A percentile compares a stretch with the other conserved stretches of the same genome.
Conservation (phyloP, 768 basidiomycete genomes). For the Boletellus ananiceps region DNA sequence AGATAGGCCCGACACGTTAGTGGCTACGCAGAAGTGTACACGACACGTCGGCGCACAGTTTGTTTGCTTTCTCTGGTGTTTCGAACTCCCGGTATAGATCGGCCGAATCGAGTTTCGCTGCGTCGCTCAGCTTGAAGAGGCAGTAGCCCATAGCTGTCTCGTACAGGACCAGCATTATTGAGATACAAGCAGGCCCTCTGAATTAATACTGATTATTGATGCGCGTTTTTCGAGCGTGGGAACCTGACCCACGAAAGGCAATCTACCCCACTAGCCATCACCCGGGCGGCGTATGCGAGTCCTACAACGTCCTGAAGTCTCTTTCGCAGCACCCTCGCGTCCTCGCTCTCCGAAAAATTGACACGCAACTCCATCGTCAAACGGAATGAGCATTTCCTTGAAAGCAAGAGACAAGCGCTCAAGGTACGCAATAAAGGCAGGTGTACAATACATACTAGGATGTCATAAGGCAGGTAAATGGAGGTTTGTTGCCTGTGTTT, state of each 20-base stretch:
- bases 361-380: too few relatives aligned
- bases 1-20: conserved; percentile 5
- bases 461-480: too few relatives aligned
- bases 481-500: too few relatives aligned
- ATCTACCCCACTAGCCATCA: neutral
- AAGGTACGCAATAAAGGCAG: too few relatives aligned
- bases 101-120: conserved; percentile 80
- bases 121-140: conserved; percentile 92
- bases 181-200: conserved; percentile 2
- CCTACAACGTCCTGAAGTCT: too few relatives aligned
- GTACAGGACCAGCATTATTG: conserved; percentile 88
- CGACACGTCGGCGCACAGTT: conserved; percentile 58
- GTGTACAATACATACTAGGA: too few relatives aligned
- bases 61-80: conserved; percentile 86
- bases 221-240: conserved; percentile 32
- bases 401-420: too few relatives aligned
- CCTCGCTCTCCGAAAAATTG: too few relatives aligned
- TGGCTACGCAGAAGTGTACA: conserved; percentile 9
- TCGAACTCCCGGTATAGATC: conserved; percentile 92
- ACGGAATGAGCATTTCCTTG: too few relatives aligned
- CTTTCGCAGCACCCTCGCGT: too few relatives aligned
- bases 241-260: conserved; percentile 22
- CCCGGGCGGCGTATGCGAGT: too few relatives aligned
- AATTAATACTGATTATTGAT: neutral
- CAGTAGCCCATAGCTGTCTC: conserved; percentile 96